Base-by-base conservation (phyloP, 352 stramenopile species). In the Phytophthora syringae region DNA sequence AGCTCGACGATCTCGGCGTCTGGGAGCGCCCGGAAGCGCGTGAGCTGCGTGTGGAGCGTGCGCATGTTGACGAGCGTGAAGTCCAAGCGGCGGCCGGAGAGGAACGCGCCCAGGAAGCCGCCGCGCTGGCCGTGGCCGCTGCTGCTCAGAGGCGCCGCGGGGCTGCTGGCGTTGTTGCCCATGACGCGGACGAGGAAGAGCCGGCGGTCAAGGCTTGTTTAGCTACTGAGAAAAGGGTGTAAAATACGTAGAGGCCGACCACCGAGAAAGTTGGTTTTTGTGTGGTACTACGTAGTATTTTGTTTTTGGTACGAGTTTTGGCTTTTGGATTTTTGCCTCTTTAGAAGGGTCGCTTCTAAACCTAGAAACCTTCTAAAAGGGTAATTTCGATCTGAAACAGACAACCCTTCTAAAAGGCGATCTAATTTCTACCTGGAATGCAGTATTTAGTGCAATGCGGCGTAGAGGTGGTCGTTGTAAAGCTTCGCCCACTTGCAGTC, bases 1-100 rank as follows among this genome's bases (percentile, higher is more conserved):
- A 94, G 66, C 68, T 96, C 88, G 27, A 96, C 84, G 58, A 96
- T 81, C 52, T 93, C 80, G 44, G 74, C 72, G 51, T 93, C 84
- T 5, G 78, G 84, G 4, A 96, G 74, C 36, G 79, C 58, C 3
- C 55, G 24, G 63, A 81, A 91, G 25, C 72, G 71, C 30, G 79
- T 64, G 28, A 96, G 77, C 51, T 94, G 86, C 24, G 71, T 60
- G 70, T 95, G 88, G 52, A 95, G 73, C n/a, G 82, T 69, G 48
- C 85, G 82, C 78, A 94, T 88, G 62, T 82, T 89, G 54, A 70
- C 64, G 18, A 94, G 67, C 7, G 78, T 86, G 65, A 92, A 92
- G 53, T 90, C 80, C 22, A 79, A 43, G 1, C 70, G 70, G 1
- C 70, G 57, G 6, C 70, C 66, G 0, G 64, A 58, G 18, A 76